Evolutionary conservation across 2,329 filamentous ascomycete species (phyloP).

Genomic region (Immersiporthe knoxdaviesiana): DNA sequence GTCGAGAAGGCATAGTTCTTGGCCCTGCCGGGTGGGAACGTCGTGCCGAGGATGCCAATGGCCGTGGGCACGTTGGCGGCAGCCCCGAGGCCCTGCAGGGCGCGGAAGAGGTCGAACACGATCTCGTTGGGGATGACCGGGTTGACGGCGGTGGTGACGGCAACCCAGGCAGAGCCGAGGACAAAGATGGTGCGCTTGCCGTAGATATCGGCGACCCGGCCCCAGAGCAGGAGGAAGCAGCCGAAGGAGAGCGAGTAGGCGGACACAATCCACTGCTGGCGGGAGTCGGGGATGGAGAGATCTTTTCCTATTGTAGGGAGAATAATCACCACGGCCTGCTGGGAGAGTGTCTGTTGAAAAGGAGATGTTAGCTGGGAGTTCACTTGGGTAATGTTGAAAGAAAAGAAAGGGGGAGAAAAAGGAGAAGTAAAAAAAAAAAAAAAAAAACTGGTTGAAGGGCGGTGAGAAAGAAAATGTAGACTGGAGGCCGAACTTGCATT

Average conservation of each 20-base stretch:
- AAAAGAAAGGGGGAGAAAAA: too few relatives aligned
- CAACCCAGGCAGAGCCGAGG: conserved; percentile 65
- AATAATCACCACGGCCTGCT: conserved; percentile 64
- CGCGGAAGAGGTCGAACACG: conserved; percentile 68
- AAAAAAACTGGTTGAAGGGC: too few relatives aligned
- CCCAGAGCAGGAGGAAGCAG: conserved; percentile 70
- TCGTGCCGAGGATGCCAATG: conserved; percentile 70
- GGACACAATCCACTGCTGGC: conserved; percentile 69
- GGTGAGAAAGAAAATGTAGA: not conserved
- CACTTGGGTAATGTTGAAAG: not conserved
- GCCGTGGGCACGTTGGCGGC: conserved; percentile 73
- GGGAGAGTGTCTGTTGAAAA: conserved; percentile 53
- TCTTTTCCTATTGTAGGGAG: conserved; percentile 63
- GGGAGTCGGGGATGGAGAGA: conserved; percentile 58
- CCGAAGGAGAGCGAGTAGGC: conserved; percentile 69
- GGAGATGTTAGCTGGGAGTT: conserved; percentile 21
- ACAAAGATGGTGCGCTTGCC: conserved; percentile 69
- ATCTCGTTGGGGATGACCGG: conserved; percentile 70
- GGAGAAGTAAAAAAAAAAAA: too few relatives aligned
- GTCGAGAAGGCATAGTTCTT: conserved; percentile 73
- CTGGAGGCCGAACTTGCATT: conserved; percentile 46
- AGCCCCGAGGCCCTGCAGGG: conserved; percentile 67
- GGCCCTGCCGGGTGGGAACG: conserved; percentile 67
- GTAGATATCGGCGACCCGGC: conserved; percentile 68
- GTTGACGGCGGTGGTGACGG: conserved; percentile 59